Base-by-base conservation (phyloP, 2,329 filamentous ascomycete genomes). In the Colletotrichum spinosum region DNA sequence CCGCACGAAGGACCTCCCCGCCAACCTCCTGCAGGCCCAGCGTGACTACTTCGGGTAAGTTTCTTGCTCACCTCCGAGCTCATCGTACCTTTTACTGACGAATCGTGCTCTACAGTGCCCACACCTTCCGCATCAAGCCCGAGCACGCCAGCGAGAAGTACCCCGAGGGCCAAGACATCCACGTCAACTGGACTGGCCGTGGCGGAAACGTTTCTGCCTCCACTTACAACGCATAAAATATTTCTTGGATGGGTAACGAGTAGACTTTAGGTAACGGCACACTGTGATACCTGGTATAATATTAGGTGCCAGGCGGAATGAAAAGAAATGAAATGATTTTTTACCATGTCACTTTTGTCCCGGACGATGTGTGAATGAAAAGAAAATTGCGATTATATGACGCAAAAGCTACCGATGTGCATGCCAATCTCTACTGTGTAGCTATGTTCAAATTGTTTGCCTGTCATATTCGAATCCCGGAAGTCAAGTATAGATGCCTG, bases 151-250 rank as follows among this genome's bases (percentile, higher is more conserved):
- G 76, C 80, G 88, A 85, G 64, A 94, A 93, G 83, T 97, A 97
- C 86, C 91, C 90, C 71, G 88, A 86, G 73, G 93, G 90, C 80
- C 84, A 94, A 84, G 89, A 98, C 81, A 96, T 95, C 78, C 96
- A 99, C 88, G 94, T 98, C 81, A 99, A 99, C 92, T 99, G 96
- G 96, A 99, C 96, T 73, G 96, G 96, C 75, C 92, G 96, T 80
- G 96, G 96, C 78, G 96, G 96, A 77, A 96, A 98, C 79, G 92
- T 99, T 71, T 97, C 94, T 73, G 96, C 96, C 75, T 97, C 94
- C 56, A 98, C 94, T 73, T 99, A 99, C 88, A 92, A 94, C 84
- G 96, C 93, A 86, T 98, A 97, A 87, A 70, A 68, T 35, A 25
- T 46, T 57, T 55, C 37, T 59, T 53, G 54, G 49, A 56, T 55